phyloP scores from a whole-genome alignment of 108 stramenopile genomes.

The Pseudonitzschia delicatissima region DNA sequence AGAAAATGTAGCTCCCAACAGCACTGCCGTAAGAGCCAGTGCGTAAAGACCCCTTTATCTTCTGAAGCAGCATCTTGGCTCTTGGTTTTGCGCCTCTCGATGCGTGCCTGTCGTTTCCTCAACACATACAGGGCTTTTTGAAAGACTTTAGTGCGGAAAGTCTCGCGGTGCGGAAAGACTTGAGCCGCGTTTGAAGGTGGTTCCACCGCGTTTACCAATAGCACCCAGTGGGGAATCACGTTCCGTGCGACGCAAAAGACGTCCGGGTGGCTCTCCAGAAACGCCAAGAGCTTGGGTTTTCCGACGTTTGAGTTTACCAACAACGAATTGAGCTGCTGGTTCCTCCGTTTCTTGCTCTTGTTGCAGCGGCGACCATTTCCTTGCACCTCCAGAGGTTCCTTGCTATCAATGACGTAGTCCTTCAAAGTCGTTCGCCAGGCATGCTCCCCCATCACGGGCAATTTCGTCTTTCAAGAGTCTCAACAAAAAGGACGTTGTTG shows the following conservation, averaged over 20 bases:
- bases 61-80: neutral
- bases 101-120: conserved; percentile 25
- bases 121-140: conserved; percentile 33
- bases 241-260: conserved; percentile 37
- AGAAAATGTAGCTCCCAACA: conserved; percentile 25
- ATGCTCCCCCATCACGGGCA: conserved; percentile 37
- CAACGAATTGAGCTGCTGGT: conserved; percentile 24
- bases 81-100: conserved; percentile 16
- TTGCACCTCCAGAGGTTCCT: neutral
- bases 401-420: conserved; percentile 19
- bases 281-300: conserved; percentile 27
- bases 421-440: conserved; percentile 38
- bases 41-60: conserved; percentile 13
- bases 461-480: conserved; percentile 28
- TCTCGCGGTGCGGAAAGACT: neutral
- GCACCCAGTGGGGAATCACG: conserved; percentile 32
- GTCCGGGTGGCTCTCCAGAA: conserved; percentile 33
- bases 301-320: conserved; percentile 23
- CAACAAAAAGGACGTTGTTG: conserved; percentile 15
- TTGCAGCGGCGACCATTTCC: neutral
- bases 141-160: neutral
- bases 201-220: neutral
- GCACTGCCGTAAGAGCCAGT: conserved; percentile 38
- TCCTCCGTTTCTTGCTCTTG: neutral
- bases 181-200: neutral